Percentiles rank a stretch among this genome's conserved stretches.
phyloP scores from a whole-genome alignment of 768 basidiomycete genomes.

The Suillus occidentalis region DNA sequence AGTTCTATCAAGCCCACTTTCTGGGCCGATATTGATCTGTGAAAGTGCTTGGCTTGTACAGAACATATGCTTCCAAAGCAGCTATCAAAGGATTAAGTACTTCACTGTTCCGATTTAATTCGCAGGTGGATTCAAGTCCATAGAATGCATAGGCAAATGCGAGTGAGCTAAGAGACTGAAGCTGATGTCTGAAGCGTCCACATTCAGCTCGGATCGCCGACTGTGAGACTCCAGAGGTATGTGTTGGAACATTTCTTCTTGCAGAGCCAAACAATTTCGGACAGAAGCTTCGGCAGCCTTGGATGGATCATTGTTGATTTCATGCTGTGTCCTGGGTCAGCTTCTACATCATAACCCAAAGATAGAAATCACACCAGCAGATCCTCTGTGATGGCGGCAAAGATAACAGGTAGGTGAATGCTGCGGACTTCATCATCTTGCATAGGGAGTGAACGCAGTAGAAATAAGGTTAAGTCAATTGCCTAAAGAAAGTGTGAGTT shows the following conservation, averaged over 20 bases:
- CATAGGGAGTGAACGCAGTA: conserved; percentile 67
- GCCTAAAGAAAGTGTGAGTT: conserved; percentile 42
- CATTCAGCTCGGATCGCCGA: conserved; percentile 48
- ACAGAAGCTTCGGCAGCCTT: conserved; percentile 38
- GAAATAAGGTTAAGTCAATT: conserved; percentile 61
- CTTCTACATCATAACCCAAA: background rate
- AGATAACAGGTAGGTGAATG: conserved; percentile 79
- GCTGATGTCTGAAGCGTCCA: conserved; percentile 33
- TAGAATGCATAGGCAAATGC: conserved; percentile 66
- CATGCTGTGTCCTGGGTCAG: conserved; percentile 28
- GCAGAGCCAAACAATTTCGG: conserved; percentile 46
- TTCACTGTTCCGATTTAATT: conserved; percentile 25
- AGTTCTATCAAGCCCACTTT: conserved; percentile 32
- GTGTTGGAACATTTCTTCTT: conserved; percentile 53
- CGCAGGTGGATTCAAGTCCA: conserved; percentile 40
- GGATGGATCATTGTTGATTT: conserved; percentile 37
- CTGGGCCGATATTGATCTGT: conserved; percentile 32
- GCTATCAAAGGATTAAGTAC: conserved; percentile 51
- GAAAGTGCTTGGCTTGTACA: conserved; percentile 49
- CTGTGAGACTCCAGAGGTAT: conserved; percentile 50
- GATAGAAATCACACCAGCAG: conserved; percentile 50
- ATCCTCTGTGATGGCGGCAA: conserved; percentile 64
- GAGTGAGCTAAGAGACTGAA: conserved; percentile 41
- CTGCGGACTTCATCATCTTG: conserved; percentile 88
- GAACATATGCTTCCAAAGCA: conserved; percentile 54